A percentile compares a stretch with the other conserved stretches of the same genome.
Conservation (phyloP, 805 yeast genomes). For the Hanseniaspora singularis region DNA sequence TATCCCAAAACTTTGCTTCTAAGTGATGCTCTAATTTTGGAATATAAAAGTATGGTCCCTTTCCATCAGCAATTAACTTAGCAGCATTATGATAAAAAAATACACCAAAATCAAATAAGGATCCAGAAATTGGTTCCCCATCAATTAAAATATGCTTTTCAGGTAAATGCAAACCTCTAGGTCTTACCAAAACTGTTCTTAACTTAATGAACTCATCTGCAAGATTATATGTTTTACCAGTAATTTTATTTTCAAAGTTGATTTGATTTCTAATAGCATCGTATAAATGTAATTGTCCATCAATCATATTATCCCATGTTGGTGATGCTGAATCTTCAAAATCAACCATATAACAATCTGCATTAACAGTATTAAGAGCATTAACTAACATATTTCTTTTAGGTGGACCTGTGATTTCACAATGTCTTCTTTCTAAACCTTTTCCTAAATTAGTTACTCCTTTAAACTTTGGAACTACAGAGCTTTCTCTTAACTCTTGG, state of each 20-base stretch:
- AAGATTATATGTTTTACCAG: constrained; percentile 36
- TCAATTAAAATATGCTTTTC: constrained; percentile 62
- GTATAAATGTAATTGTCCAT: constrained; percentile 68
- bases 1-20: constrained; percentile 78
- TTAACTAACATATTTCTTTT: constrained; percentile 74
- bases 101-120: constrained; percentile 66
- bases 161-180: constrained; percentile 79
- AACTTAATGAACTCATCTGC: constrained; percentile 35
- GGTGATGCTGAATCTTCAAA: constrained; percentile 79
- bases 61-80: constrained; percentile 47
- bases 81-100: constrained; percentile 67
- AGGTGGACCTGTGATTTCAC: constrained; percentile 79
- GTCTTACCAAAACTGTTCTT: constrained; percentile 72
- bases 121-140: constrained; percentile 67
- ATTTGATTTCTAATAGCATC: constrained; percentile 65
- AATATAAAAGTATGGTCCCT: constrained; percentile 70
- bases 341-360: constrained; percentile 77
- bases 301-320: constrained; percentile 67
- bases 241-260: constrained; percentile 32
- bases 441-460: constrained; percentile 57
- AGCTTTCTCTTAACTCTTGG: constrained; percentile 48
- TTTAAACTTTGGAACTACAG: constrained; percentile 33
- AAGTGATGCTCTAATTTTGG: constrained; percentile 81
- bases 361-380: constrained; percentile 58
- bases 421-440: constrained; percentile 61